These are phyloP conservation scores for Lomentospora prolificans DNA, from an alignment of 2,329 filamentous ascomycete species.

Conservation along the genomic window DNA sequence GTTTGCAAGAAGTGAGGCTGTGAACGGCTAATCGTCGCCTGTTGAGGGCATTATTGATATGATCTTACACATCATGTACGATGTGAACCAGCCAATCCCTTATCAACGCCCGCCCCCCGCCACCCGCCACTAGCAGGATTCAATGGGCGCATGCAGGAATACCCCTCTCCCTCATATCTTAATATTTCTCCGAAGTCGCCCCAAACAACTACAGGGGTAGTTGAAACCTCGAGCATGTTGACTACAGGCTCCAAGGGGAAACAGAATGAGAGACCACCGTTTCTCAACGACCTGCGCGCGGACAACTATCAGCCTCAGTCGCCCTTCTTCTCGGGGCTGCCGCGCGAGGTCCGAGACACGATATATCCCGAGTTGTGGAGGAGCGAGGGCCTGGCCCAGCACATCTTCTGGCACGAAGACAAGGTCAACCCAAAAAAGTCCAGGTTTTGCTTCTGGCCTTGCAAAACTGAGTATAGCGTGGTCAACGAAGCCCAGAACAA, in stretches of 20 bases:
- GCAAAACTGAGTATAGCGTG: constrained; percentile 3
- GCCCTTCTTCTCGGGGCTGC: constrained; percentile 2
- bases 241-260: not conserved
- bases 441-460: constrained; percentile 9
- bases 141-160: too few relatives aligned
- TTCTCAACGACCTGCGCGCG: not conserved
- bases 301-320: constrained; percentile 3
- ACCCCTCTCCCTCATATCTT: too few relatives aligned
- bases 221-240: not conserved
- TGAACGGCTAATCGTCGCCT: too few relatives aligned
- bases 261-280: not conserved
- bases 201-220: not conserved
- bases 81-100: too few relatives aligned
- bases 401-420: constrained; percentile 6
- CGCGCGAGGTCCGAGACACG: constrained; percentile 7
- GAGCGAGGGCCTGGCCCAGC: constrained; percentile 5
- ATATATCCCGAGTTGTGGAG: constrained; percentile 9
- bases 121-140: too few relatives aligned
- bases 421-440: not conserved
- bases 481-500: constrained; percentile 11
- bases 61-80: too few relatives aligned
- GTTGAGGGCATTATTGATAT: too few relatives aligned
- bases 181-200: too few relatives aligned
- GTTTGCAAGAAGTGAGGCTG: too few relatives aligned
- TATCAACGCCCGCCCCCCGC: too few relatives aligned